phyloP scores from a whole-genome alignment of 192 early-diverging fungal species.

The Coemansia sp. region DNA sequence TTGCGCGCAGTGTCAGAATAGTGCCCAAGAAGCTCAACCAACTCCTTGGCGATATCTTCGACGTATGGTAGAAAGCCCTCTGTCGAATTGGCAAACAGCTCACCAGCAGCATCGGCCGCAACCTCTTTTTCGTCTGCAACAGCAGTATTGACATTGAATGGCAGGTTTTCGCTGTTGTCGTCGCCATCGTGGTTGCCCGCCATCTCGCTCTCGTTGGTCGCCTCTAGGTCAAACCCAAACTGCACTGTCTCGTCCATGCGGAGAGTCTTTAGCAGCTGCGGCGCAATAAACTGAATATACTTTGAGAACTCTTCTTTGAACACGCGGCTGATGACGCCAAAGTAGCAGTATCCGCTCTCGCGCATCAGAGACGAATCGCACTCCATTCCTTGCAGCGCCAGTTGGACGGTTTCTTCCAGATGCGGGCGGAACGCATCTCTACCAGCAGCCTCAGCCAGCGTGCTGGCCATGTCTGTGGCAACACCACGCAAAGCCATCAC shows the following conservation, averaged over 20 bases:
- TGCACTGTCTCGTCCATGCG: conserved; percentile 67
- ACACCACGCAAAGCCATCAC: conserved; percentile 75
- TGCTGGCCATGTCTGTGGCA: conserved; percentile 81
- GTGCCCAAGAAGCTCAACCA: conserved; percentile 71
- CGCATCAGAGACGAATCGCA: conserved; percentile 73
- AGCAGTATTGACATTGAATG: conserved; percentile 71
- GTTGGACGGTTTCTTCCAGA: conserved; percentile 71
- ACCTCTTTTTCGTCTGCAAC: conserved; percentile 94
- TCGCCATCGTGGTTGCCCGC: conserved; percentile 34
- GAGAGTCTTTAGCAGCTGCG: conserved; percentile 80
- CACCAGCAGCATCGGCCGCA: conserved; percentile 84
- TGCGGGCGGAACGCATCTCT: conserved; percentile 78
- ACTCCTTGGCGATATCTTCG: conserved; percentile 67
- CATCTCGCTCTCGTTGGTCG: conserved; percentile 27
- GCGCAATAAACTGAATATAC: conserved; percentile 75
- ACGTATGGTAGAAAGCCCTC: conserved; percentile 84
- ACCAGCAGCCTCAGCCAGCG: conserved; percentile 87
- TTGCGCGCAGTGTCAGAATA: conserved; percentile 84
- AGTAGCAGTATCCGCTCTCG: conserved; percentile 87
- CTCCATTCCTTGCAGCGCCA: conserved; percentile 78
- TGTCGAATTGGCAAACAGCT: conserved; percentile 79
- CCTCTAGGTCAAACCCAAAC: conserved; percentile 23
- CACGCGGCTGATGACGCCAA: conserved; percentile 78
- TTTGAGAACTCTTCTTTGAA: conserved; percentile 82
- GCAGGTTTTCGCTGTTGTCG: conserved; percentile 63